A percentile compares a stretch with the other conserved stretches of the same genome.
Conservation (phyloP, 495 filamentous ascomycete species). For the Neurospora sp. region DNA sequence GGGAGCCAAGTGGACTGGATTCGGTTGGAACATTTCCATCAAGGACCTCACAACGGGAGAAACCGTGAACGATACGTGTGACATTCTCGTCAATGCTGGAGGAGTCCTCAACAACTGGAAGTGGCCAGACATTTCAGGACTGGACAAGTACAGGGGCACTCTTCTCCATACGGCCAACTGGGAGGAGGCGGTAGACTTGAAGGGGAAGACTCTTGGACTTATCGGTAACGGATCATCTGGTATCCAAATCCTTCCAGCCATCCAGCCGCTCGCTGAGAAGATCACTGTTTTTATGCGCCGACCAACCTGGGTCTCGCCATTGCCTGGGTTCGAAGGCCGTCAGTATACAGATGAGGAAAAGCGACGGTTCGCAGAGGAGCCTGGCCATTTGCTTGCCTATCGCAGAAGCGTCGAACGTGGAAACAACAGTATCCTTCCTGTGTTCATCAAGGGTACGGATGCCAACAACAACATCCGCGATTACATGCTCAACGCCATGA, state of each 20-base stretch:
- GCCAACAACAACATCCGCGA: constrained; percentile 14
- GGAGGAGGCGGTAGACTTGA: constrained; percentile 35
- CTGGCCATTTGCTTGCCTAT: constrained; percentile 12
- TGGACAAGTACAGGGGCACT: constrained; percentile 30
- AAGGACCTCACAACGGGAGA: not conserved
- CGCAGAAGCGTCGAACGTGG: constrained; percentile 20
- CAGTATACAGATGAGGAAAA: constrained; percentile 20
- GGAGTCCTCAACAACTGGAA: constrained; percentile 9
- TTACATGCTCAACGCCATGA: constrained; percentile 8
- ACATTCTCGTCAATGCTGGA: not conserved
- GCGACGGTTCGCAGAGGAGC: constrained; percentile 19
- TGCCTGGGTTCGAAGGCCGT: constrained; percentile 29
- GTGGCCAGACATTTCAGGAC: constrained; percentile 40
- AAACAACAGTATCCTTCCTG: constrained; percentile 27
- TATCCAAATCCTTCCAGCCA: constrained; percentile 43
- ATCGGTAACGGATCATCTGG: constrained; percentile 28
- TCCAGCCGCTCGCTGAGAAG: constrained; percentile 35
- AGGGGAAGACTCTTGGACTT: constrained; percentile 36
- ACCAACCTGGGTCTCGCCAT: constrained; percentile 45
- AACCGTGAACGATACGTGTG: not conserved
- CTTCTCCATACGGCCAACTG: constrained; percentile 43
- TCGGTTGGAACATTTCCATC: not conserved
- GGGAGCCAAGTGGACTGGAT: constrained; percentile 18
- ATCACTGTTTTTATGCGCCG: constrained; percentile 40
- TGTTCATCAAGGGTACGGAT: constrained; percentile 25